Evolutionary conservation across 2,329 filamentous ascomycete genomes (phyloP), one percentile per base, ranked within the genome.

Genomic region (Acarospora socialis): DNA sequence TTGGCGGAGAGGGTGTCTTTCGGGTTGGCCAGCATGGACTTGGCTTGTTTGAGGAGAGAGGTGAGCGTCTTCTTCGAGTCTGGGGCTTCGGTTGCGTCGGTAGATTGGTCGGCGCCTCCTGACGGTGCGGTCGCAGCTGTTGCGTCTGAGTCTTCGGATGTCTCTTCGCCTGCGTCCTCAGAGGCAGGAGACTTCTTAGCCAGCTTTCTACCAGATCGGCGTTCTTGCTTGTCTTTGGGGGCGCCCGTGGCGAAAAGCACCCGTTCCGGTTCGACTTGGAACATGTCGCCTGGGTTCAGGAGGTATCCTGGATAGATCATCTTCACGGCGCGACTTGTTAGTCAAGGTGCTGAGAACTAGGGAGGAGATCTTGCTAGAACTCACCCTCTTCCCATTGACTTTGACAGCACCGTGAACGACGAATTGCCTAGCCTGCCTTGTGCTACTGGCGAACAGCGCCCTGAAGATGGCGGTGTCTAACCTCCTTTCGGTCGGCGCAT

Each of bases 271-370:
- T 94, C 80, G 46, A 98, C 87, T 54, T 92, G 83, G 66, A 98
- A 98, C 74, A 98, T 82, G 54, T 98, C 90, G 45, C 90, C 90
- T 3, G 90, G 92, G 56, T 98, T 98, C 22, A 98, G 70, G 43
- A 84, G 75, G 56, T 98, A 98, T 34, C 83, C 80, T 6, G 90
- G 86, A 51, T 90, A 81, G 41, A 70, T 67, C 81, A 95, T 93
- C n/a, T n/a, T n/a, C n/a, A n/a, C n/a, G n/a, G n/a, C n/a, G n/a
- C n/a, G n/a, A n/a, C 7, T 18, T 5, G 10, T 10, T 12, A 4
- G 25, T 21, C 17, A 16, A 26, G 19, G 14, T 9, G 20, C 15
- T 9, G 9, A 17, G 20, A 13, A 20, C 21, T n/a, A 23, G 3
- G 20, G 6, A 16, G 16, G 13, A 18, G 17, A 12, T 15, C 1